Evolutionary conservation across 2,329 filamentous ascomycete species (phyloP).

Genomic region (Cytospora piceicola): DNA sequence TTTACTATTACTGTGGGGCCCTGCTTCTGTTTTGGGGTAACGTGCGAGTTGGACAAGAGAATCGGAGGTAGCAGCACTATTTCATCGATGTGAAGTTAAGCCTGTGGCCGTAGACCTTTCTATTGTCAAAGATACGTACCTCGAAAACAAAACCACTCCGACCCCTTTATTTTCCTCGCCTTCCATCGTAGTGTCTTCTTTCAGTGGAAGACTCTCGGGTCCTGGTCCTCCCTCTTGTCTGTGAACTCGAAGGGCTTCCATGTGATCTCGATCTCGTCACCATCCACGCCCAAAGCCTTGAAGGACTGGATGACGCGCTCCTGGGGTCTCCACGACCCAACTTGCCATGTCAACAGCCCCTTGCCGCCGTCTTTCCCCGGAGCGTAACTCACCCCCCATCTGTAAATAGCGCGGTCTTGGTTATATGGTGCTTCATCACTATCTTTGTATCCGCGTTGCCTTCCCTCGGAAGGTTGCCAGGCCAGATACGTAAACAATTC

Average conservation of each 20-base stretch:
- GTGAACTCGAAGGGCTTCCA: background rate
- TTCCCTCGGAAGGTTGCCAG: constrained; percentile 33
- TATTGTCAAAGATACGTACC: too few relatives aligned
- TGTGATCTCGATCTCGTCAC: background rate
- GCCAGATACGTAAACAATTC: constrained; percentile 34
- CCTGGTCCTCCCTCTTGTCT: background rate
- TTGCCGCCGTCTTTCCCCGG: constrained; percentile 14
- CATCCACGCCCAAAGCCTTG: constrained; percentile 16
- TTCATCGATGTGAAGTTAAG: too few relatives aligned
- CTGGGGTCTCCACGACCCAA: constrained; percentile 35
- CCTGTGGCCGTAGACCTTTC: too few relatives aligned
- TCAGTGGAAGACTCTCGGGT: background rate
- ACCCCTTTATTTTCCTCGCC: too few relatives aligned
- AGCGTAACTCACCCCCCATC: constrained; percentile 1
- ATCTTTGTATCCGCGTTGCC: constrained; percentile 18
- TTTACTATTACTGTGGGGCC: too few relatives aligned
- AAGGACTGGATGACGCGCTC: constrained; percentile 32
- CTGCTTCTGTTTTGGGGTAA: too few relatives aligned
- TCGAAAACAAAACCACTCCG: too few relatives aligned
- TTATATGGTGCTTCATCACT: background rate
- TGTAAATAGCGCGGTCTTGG: background rate
- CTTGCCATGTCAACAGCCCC: constrained; percentile 34
- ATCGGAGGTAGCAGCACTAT: too few relatives aligned
- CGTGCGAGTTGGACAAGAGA: too few relatives aligned
- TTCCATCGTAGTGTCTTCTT: too few relatives aligned